Conservation (phyloP, 192 early-diverging fungal genomes). For the Coemansia sp. region DNA sequence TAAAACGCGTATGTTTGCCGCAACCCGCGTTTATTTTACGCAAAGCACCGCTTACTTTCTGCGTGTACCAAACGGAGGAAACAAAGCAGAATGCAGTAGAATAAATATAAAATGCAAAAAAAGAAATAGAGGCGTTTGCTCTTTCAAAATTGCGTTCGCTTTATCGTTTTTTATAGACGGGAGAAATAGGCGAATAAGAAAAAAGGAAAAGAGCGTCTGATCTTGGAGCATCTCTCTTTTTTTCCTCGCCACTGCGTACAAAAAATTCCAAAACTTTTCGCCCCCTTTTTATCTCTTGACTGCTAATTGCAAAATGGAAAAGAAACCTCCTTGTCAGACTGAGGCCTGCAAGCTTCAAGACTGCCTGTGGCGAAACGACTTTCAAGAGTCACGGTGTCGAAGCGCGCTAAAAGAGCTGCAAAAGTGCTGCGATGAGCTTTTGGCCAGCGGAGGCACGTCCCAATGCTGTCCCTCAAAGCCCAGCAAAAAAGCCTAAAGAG, state of each 20-base stretch:
- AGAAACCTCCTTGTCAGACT: slow-evolving; percentile 40
- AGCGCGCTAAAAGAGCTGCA: slow-evolving; percentile 24
- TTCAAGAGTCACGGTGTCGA: slow-evolving; percentile 44
- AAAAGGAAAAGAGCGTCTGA: not conserved
- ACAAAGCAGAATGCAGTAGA: slow-evolving; percentile 5
- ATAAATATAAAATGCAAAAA: slow-evolving; percentile 9
- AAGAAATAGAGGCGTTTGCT: slow-evolving; percentile 1
- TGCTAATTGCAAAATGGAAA: slow-evolving; percentile 13
- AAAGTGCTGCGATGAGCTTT: slow-evolving; percentile 39
- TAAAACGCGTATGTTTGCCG: too few species aligned
- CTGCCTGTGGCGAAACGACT: slow-evolving; percentile 48
- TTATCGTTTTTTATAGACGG: not conserved
- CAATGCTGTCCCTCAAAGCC: slow-evolving; percentile 36
- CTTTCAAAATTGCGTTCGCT: not conserved
- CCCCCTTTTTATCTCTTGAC: not conserved
- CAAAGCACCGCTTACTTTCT: too few species aligned
- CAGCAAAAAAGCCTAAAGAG: not conserved
- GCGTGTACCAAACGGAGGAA: not conserved
- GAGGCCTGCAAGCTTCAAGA: slow-evolving; percentile 47
- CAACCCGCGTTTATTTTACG: too few species aligned
- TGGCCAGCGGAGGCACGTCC: slow-evolving; percentile 28
- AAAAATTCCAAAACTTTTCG: too few species aligned
- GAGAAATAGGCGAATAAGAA: slow-evolving; percentile 9
- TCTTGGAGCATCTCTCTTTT: slow-evolving; percentile 3
- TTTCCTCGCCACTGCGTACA: not conserved